These are phyloP conservation scores for Calamus simplicifolius DNA, from an alignment of 176 grass and related monocot genomes.

Conservation along the genomic window DNA sequence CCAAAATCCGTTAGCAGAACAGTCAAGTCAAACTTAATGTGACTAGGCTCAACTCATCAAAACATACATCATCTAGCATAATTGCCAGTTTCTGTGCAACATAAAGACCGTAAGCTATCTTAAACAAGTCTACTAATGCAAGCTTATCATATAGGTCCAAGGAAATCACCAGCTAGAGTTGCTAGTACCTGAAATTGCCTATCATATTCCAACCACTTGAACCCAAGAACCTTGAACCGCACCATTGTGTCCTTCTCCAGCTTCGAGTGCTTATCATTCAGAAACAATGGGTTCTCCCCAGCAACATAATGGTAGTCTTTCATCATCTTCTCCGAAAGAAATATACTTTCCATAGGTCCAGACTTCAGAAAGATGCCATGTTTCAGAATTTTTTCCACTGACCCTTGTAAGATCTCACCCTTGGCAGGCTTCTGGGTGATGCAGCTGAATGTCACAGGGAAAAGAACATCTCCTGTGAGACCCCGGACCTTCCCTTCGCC, in stretches of 20 bases:
- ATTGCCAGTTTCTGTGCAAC: too few species aligned
- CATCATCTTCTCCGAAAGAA: constrained; percentile 67
- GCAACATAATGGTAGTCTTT: constrained; percentile 67
- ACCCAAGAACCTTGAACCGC: constrained; percentile 78
- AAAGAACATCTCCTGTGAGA: constrained; percentile 75
- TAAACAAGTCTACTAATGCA: too few species aligned
- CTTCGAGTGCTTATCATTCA: constrained; percentile 60
- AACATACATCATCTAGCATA: too few species aligned
- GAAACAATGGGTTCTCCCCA: constrained; percentile 71
- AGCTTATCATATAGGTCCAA: constrained; percentile 52
- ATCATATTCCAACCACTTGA: constrained; percentile 81
- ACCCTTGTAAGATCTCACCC: constrained; percentile 64
- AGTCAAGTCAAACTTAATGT: too few species aligned
- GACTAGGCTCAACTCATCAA: too few species aligned
- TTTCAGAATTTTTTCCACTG: constrained; percentile 78
- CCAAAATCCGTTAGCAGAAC: too few species aligned
- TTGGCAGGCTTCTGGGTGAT: constrained; percentile 74
- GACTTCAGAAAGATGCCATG: constrained; percentile 82
- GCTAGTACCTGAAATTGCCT: constrained; percentile 79
- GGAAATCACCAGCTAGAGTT: constrained; percentile 75
- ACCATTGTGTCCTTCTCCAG: constrained; percentile 61
- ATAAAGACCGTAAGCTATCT: too few species aligned
- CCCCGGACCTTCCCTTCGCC: constrained; percentile 71
- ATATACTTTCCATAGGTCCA: constrained; percentile 63
- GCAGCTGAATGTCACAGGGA: constrained; percentile 65